These are phyloP conservation scores for Saccharum officinarum DNA, from an alignment of 176 grass and related monocot species.

Conservation along the genomic window DNA sequence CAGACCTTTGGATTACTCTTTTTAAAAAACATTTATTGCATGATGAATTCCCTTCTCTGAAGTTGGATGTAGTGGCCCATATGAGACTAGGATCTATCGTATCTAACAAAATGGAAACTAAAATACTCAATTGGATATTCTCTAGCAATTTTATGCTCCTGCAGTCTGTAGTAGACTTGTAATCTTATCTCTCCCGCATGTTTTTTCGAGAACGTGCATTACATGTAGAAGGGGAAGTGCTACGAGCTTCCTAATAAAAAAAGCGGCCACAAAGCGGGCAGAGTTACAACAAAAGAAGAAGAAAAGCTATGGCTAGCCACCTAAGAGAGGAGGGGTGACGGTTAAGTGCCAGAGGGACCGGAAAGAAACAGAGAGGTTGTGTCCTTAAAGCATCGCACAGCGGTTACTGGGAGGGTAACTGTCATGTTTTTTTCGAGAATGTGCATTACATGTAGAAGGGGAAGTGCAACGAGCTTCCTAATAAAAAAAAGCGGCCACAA, in stretches of 20 bases:
- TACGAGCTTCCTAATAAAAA: no score
- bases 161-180: conserved; percentile 15
- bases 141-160: conserved; percentile 9
- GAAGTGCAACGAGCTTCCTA: no score
- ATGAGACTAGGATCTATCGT: conserved; percentile 18
- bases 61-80: neutral
- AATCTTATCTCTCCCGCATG: conserved; percentile 4
- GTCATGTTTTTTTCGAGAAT: neutral
- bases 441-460: neutral
- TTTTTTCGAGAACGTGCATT: neutral
- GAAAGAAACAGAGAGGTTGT: no score
- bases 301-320: no score
- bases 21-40: conserved; percentile 1
- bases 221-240: neutral
- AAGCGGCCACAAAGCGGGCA: no score
- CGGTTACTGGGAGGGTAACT: no score
- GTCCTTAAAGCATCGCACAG: no score
- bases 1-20: neutral
- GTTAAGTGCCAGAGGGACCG: no score
- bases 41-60: conserved; percentile 3
- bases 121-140: neutral
- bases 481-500: no score
- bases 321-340: no score
- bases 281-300: no score
- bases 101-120: conserved; percentile 17